Percentiles rank a stretch among this genome's conserved stretches.
These are phyloP conservation scores for Cytospora piceicola DNA, from an alignment of 2,329 filamentous ascomycete species.

Conservation along the genomic window DNA sequence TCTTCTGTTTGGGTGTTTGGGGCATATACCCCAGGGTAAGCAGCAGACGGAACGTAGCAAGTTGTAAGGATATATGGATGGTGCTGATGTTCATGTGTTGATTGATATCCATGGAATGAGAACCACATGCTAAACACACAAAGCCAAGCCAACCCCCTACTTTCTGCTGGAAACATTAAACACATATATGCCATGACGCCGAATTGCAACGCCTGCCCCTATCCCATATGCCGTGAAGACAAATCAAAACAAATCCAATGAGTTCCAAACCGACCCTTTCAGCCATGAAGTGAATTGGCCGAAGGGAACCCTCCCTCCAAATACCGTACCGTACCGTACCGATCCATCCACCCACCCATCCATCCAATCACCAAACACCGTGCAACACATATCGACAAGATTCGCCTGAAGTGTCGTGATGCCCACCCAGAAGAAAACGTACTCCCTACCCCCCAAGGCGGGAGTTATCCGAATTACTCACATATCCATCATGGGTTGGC, in stretches of 20 bases:
- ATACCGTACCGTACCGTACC: not conserved
- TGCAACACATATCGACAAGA: not conserved
- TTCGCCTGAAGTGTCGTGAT: not conserved
- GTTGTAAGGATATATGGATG: too few species aligned
- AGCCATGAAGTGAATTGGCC: too few species aligned
- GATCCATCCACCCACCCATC: not conserved
- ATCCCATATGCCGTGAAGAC: constrained; percentile 1
- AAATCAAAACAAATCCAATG: not conserved
- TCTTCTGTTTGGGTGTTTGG: too few species aligned
- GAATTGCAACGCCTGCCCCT: not conserved
- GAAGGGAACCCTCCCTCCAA: too few species aligned
- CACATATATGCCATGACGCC: not conserved
- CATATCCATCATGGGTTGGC: not conserved
- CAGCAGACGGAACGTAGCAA: too few species aligned
- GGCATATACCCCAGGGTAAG: too few species aligned
- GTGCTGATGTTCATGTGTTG: too few species aligned
- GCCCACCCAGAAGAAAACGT: not conserved
- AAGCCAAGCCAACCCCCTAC: not conserved
- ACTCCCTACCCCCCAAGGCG: not conserved
- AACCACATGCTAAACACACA: too few species aligned
- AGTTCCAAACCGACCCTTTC: not conserved
- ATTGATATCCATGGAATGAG: too few species aligned
- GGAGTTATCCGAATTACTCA: not conserved
- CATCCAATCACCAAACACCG: not conserved
- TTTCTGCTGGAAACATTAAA: not conserved